Conservation (phyloP, 192 early-diverging fungal species). For the Podila epigama region DNA sequence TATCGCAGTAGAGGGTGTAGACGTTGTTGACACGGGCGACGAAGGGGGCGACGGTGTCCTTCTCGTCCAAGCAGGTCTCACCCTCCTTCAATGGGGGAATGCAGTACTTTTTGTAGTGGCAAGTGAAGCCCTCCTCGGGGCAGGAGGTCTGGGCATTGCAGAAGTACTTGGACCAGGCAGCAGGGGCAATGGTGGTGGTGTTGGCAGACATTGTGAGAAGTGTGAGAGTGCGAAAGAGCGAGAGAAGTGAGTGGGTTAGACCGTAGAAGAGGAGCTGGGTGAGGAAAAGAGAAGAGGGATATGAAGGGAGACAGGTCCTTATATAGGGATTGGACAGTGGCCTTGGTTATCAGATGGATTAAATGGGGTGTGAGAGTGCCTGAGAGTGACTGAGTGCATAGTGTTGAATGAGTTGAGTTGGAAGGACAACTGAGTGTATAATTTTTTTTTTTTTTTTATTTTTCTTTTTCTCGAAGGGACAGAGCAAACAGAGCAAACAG, state of each 20-base stretch:
- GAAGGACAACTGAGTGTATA: too few relatives aligned
- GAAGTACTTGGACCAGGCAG: constrained; percentile 38
- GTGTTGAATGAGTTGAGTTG: not conserved
- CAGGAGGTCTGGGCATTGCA: constrained; percentile 14
- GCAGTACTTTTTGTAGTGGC: constrained; percentile 35
- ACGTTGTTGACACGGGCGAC: constrained; percentile 46
- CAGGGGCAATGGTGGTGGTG: not conserved
- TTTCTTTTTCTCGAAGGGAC: too few relatives aligned
- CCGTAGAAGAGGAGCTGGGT: constrained; percentile 1
- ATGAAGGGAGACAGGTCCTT: not conserved
- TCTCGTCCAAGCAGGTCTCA: constrained; percentile 21
- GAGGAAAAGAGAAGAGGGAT: not conserved
- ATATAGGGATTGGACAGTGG: not conserved
- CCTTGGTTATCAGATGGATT: not conserved
- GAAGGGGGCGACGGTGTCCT: constrained; percentile 29
- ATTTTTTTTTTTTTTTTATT: too few relatives aligned
- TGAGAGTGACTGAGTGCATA: too few relatives aligned
- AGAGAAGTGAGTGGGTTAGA: not conserved
- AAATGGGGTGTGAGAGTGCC: too few relatives aligned
- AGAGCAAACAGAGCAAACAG: too few relatives aligned
- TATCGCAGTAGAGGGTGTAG: constrained; percentile 37
- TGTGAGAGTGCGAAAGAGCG: not conserved
- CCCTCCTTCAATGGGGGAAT: constrained; percentile 21
- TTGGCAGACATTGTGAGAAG: constrained; percentile 1
- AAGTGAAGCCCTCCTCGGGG: constrained; percentile 2